Percentiles rank a stretch among this genome's conserved stretches.
phyloP scores from a whole-genome alignment of 2,329 filamentous ascomycete genomes.

The Aspergillus oerlinghausenensis region DNA sequence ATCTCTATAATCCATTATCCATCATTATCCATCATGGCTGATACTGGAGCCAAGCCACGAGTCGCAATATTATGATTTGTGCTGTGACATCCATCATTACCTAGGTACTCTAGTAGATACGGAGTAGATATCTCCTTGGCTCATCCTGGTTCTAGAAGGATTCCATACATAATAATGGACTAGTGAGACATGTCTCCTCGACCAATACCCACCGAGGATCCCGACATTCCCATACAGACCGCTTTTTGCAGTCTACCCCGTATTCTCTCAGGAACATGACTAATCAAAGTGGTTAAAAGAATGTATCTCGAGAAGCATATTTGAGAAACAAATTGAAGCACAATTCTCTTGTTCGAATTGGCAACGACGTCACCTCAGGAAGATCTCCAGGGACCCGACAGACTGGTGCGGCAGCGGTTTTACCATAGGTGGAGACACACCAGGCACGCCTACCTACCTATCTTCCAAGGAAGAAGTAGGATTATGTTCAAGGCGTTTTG shows the following conservation, averaged over 20 bases:
- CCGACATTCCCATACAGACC: background rate
- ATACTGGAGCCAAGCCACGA: background rate
- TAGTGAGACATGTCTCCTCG: background rate
- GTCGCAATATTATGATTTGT: background rate
- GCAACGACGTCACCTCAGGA: background rate
- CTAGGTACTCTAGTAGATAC: background rate
- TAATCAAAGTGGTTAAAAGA: background rate
- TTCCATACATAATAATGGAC: slow-evolving; percentile 10
- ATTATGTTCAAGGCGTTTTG: background rate
- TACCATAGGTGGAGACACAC: slow-evolving; percentile 8
- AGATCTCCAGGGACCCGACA: slow-evolving; percentile 20
- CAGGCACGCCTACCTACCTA: background rate
- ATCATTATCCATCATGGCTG: background rate
- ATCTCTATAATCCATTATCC: background rate
- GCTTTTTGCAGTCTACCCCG: background rate
- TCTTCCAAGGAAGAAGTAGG: background rate
- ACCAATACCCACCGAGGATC: background rate
- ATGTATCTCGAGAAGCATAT: background rate
- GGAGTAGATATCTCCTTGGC: background rate
- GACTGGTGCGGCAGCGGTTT: slow-evolving; percentile 18
- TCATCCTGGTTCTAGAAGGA: slow-evolving; percentile 9
- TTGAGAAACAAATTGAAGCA: background rate
- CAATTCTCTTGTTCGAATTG: background rate
- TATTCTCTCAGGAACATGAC: background rate
- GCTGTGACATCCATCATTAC: background rate